Conservation (phyloP, 805 yeast species). For the Zygoascus ofunaensis region DNA sequence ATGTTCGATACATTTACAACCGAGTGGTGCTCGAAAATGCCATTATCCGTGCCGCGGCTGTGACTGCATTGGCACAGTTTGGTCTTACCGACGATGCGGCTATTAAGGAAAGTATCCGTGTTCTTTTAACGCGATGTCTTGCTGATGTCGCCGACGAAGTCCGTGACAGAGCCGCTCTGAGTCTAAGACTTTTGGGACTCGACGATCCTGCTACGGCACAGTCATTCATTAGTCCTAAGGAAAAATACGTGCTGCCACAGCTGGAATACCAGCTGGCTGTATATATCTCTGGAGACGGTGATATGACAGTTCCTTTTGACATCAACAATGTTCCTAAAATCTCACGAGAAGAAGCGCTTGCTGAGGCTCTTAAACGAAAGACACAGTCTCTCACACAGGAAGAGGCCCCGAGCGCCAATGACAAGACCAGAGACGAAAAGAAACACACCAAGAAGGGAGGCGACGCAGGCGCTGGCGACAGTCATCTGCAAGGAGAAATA, state of each 20-base stretch:
- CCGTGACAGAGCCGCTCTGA: conserved; percentile 90
- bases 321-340: conserved; percentile 51
- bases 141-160: conserved; percentile 93
- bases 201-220: conserved; percentile 25
- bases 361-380: conserved; percentile 32
- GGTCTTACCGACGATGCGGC: conserved; percentile 63
- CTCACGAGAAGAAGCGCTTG: conserved; percentile 31
- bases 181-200: conserved; percentile 55
- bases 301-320: conserved; percentile 52
- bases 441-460: conserved; percentile 15
- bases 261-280: conserved; percentile 69
- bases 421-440: conserved; percentile 42
- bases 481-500: conserved; percentile 14
- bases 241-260: conserved; percentile 61
- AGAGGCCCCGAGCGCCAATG: conserved; percentile 46
- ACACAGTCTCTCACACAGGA: conserved; percentile 45
- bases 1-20: conserved; percentile 93
- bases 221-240: conserved; percentile 54
- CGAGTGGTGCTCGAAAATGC: conserved; percentile 94
- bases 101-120: conserved; percentile 59
- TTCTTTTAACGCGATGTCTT: conserved; percentile 71
- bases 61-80: conserved; percentile 83
- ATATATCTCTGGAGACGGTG: conserved; percentile 49
- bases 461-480: conserved; percentile 19
- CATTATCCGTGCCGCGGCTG: conserved; percentile 91